phyloP scores from a whole-genome alignment of 768 basidiomycete genomes.

The Tephrocybe sp. region DNA sequence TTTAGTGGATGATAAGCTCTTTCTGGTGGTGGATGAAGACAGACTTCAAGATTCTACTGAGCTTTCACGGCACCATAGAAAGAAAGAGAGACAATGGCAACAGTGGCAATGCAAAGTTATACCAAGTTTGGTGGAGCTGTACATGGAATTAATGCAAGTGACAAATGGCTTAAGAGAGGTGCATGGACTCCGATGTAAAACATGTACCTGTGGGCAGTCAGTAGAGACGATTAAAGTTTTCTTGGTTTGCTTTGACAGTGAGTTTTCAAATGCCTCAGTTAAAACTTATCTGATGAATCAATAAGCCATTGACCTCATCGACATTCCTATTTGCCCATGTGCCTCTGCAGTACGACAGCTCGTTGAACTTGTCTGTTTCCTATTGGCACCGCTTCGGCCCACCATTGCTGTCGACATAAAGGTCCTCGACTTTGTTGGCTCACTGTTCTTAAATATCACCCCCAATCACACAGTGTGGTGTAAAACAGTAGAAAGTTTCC shows the following conservation, averaged over 20 bases:
- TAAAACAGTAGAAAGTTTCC: slow-evolving; percentile 24
- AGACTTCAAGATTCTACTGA: no score
- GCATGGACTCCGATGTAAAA: background rate
- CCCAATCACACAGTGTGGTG: slow-evolving; percentile 25
- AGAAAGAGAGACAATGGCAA: background rate
- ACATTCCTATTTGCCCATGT: slow-evolving; percentile 15
- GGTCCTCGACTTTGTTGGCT: no score
- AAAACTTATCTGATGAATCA: no score
- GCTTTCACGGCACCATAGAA: background rate
- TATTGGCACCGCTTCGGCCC: slow-evolving; percentile 26
- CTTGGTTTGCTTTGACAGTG: no score
- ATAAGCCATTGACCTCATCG: background rate
- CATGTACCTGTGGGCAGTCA: no score
- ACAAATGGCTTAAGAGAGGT: background rate
- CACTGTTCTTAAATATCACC: no score
- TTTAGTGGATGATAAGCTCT: no score
- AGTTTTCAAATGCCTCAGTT: no score
- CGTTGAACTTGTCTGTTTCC: slow-evolving; percentile 21
- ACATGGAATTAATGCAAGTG: background rate
- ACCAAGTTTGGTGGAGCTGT: background rate
- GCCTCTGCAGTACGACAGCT: slow-evolving; percentile 18
- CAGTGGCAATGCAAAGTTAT: background rate
- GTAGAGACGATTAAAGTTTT: no score
- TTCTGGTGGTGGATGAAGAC: no score
- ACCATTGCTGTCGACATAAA: no score